Percentiles rank a stretch among this genome's conserved stretches.
Evolutionary conservation across 805 yeast genomes (phyloP).

Genomic region (Candida fluviatilis): DNA sequence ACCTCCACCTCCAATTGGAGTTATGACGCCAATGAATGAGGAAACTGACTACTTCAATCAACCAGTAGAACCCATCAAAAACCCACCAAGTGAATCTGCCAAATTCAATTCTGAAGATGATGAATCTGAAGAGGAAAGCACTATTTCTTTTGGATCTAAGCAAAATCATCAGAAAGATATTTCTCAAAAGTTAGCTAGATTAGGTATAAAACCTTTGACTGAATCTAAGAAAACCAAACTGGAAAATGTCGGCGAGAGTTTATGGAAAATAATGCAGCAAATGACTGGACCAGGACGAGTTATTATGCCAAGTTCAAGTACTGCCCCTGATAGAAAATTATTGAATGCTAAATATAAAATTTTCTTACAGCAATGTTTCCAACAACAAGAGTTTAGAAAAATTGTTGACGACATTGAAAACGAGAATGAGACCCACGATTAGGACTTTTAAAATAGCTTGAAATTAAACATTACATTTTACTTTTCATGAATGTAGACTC

Average conservation of each 20-base stretch:
- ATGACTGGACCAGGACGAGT: slow-evolving; percentile 82
- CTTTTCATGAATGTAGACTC: too few species aligned
- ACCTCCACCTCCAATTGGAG: slow-evolving; percentile 14
- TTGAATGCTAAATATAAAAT: slow-evolving; percentile 78
- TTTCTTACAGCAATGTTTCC: slow-evolving; percentile 80
- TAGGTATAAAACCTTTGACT: slow-evolving; percentile 39
- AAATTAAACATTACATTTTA: too few species aligned
- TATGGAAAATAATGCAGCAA: slow-evolving; percentile 85
- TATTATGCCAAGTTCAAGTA: slow-evolving; percentile 58
- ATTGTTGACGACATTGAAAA: slow-evolving; percentile 53
- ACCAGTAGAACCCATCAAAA: too few species aligned
- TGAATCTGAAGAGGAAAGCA: slow-evolving; percentile 42
- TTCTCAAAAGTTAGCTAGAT: slow-evolving; percentile 37
- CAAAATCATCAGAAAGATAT: slow-evolving; percentile 51
- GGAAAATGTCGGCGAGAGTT: slow-evolving; percentile 44
- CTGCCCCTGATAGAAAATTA: slow-evolving; percentile 63
- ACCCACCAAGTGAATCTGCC: slow-evolving; percentile 8
- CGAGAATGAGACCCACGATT: too few species aligned
- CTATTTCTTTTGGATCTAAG: slow-evolving; percentile 59
- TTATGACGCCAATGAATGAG: slow-evolving; percentile 38
- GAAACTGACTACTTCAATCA: slow-evolving; percentile 39
- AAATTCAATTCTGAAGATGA: slow-evolving; percentile 6
- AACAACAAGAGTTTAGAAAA: slow-evolving; percentile 73
- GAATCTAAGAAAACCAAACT: slow-evolving; percentile 17
- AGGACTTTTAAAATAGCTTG: too few species aligned